Conservation (phyloP, 2,329 filamentous ascomycete species). For the Hypoxylon sp. region DNA sequence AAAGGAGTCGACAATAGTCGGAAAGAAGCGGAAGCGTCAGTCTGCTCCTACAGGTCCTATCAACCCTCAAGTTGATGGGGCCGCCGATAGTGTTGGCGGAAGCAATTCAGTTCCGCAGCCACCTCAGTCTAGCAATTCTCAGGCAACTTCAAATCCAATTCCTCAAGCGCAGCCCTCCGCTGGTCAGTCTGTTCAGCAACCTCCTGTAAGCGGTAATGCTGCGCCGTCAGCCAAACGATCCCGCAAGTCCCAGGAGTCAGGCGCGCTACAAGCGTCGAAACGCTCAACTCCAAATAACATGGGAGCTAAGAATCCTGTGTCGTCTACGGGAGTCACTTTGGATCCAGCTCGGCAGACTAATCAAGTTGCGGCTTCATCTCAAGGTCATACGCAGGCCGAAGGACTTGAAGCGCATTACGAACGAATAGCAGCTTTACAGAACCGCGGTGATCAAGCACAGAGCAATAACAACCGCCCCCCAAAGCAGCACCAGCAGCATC, state of each 20-base stretch:
- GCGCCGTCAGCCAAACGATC: constrained; percentile 49
- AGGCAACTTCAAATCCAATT: constrained; percentile 34
- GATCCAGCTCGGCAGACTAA: constrained; percentile 43
- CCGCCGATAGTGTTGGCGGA: constrained; percentile 18
- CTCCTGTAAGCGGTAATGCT: constrained; percentile 28
- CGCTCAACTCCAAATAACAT: constrained; percentile 46
- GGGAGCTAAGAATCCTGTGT: constrained; percentile 40
- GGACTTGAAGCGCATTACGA: constrained; percentile 51
- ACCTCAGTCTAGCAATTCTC: constrained; percentile 35
- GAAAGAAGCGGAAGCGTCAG: constrained; percentile 53
- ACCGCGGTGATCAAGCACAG: constrained; percentile 47
- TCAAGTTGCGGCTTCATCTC: constrained; percentile 37
- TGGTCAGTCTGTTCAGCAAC: constrained; percentile 44
- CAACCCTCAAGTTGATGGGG: constrained; percentile 38
- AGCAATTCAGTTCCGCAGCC: constrained; percentile 40
- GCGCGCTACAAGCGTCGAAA: constrained; percentile 41
- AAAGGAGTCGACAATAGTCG: constrained; percentile 52
- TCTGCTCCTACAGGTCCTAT: constrained; percentile 35
- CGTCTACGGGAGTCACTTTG: constrained; percentile 33
- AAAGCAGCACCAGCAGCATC: constrained; percentile 48
- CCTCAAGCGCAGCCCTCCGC: constrained; percentile 41
- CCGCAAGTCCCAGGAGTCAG: constrained; percentile 51
- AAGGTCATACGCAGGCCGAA: constrained; percentile 45
- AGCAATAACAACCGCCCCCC: constrained; percentile 46
- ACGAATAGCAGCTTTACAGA: constrained; percentile 44